Evolutionary conservation across 2,329 filamentous ascomycete species (phyloP).

Genomic region (Emmonsiellopsis sp.): DNA sequence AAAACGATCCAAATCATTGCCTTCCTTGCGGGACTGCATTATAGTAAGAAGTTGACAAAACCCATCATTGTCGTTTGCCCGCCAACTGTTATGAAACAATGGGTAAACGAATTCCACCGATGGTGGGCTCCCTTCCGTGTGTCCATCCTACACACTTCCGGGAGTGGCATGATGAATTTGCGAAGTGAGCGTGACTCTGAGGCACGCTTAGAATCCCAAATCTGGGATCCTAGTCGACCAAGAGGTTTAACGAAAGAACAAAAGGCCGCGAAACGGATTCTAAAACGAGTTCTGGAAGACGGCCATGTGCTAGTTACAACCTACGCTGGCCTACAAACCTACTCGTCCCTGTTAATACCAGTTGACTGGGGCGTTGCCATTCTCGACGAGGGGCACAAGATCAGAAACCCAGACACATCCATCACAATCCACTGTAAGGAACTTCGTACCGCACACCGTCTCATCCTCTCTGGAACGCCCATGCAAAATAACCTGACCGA

Average conservation of each 20-base stretch:
- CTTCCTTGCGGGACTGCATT: slow-evolving; percentile 82
- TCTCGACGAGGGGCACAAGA: slow-evolving; percentile 95
- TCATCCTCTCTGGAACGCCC: slow-evolving; percentile 91
- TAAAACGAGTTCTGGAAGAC: slow-evolving; percentile 69
- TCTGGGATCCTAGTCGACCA: slow-evolving; percentile 35
- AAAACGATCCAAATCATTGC: slow-evolving; percentile 80
- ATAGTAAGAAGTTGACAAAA: slow-evolving; percentile 73
- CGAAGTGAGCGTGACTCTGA: slow-evolving; percentile 52
- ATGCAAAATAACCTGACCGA: slow-evolving; percentile 97
- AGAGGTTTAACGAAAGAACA: slow-evolving; percentile 42
- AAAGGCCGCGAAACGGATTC: slow-evolving; percentile 66
- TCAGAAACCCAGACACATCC: slow-evolving; percentile 88
- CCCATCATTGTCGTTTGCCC: slow-evolving; percentile 89
- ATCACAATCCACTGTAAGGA: slow-evolving; percentile 96
- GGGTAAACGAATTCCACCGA: slow-evolving; percentile 95
- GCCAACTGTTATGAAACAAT: slow-evolving; percentile 89
- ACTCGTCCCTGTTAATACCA: slow-evolving; percentile 69
- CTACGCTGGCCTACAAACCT: slow-evolving; percentile 90
- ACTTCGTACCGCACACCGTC: slow-evolving; percentile 74
- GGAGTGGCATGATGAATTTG: slow-evolving; percentile 89
- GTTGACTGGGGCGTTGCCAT: slow-evolving; percentile 90
- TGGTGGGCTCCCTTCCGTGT: slow-evolving; percentile 99
- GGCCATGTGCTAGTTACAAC: slow-evolving; percentile 94
- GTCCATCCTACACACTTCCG: slow-evolving; percentile 88
- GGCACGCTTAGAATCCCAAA: slow-evolving; percentile 51